Evolutionary conservation across 306 rosid genomes (phyloP), one percentile per base, ranked within the genome.

Genomic region (Adenanthera pavonina): DNA sequence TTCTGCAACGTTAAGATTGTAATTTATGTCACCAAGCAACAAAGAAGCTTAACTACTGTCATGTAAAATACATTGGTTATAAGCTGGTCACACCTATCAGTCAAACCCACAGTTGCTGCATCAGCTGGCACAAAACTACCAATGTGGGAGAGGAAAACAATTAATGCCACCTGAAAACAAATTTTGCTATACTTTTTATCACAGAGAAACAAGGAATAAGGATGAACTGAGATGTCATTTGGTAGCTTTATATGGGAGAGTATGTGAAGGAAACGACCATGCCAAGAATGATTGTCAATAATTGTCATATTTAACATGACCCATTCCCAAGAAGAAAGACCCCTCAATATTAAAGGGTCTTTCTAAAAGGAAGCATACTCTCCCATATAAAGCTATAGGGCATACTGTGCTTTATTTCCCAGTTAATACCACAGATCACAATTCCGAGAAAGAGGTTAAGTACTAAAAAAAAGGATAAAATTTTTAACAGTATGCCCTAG

Each of bases 101-200:
- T 95, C 90, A 95, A 90, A 77, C 99, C 99, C 85, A 95, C 91
- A 7, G 94, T 93, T 85, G 99, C 99, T 79, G 96, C 92, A 88
- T 93, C 99, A 38, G 99, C 98, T 8, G 99, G 99, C 80, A 95
- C 97, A 82, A 90, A 95, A 85, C 99, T 93, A 84, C 97, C 99
- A 38, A 95, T 92, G 84, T 95, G 99, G 56, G 99, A 83, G 78
- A 95, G 92, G 85, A 93, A 95, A 82, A 95, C 97, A 53, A 93
- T 92, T 83, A 93, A 78, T 79, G 99, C 99, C 70, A 93, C 97
- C 99, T 95, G 91, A 82, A 88, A 79, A 56, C 12, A 82, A 54
- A 41, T 72, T 35, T 74, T 68, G 12, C 16, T 3, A 35, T 59
- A 56, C 25, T 46, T 72, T 43, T 72, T 64, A 74, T 74, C 19